Conservation (phyloP, 495 filamentous ascomycete genomes). For the Podospora pseudoanserina region DNA sequence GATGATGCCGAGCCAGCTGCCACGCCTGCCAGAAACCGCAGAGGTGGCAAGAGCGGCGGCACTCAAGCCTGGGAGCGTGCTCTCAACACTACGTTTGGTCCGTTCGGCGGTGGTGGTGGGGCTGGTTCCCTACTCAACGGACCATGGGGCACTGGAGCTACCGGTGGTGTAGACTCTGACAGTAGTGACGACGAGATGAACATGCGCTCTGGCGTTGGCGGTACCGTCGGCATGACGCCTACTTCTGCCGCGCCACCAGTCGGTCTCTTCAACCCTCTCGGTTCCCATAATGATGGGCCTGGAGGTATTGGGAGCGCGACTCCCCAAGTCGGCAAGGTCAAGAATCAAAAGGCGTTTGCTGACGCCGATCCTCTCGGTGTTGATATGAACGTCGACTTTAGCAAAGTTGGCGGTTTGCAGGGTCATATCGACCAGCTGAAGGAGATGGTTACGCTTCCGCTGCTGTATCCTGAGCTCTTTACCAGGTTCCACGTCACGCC, state of each 20-base stretch:
- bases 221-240: conserved; percentile 71
- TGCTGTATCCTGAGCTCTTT: conserved; percentile 96
- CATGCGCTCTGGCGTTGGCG: conserved; percentile 56
- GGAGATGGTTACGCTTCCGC: conserved; percentile 92
- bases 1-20: conserved; percentile 56
- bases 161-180: conserved; percentile 82
- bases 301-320: conserved; percentile 63
- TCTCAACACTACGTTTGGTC: conserved; percentile 81
- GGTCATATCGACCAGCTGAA: conserved; percentile 93
- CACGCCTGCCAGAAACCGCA: conserved; percentile 65
- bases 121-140: conserved; percentile 68
- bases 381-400: conserved; percentile 86
- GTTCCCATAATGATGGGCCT: conserved; percentile 40
- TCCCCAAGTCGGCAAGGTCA: conserved; percentile 83
- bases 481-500: conserved; percentile 85
- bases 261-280: conserved; percentile 28
- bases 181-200: conserved; percentile 90
- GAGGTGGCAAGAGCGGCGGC: conserved; percentile 51
- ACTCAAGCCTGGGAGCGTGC: conserved; percentile 62
- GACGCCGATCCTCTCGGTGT: conserved; percentile 94
- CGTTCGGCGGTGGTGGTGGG: conserved; percentile 82
- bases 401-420: conserved; percentile 83
- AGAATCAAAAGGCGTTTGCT: conserved; percentile 70
- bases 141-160: conserved; percentile 70
- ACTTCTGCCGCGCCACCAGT: conserved; percentile 56